phyloP scores from a whole-genome alignment of 257 asterid species.

The Haberlea rhodopensis region DNA sequence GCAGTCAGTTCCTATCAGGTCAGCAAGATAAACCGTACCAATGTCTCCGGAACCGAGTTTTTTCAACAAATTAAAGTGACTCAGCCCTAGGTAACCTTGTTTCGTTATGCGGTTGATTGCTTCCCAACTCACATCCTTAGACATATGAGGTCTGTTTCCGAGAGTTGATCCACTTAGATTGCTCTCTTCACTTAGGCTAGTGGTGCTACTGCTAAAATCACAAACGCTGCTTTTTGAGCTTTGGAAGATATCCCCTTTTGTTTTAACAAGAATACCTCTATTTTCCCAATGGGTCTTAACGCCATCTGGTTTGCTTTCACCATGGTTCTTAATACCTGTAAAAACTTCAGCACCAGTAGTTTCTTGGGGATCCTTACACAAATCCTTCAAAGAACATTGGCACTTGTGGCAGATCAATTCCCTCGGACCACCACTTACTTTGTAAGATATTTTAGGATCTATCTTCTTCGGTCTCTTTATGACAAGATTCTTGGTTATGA shows the following conservation, averaged over 20 bases:
- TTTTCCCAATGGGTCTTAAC: conserved; percentile 31
- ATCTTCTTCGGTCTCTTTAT: conserved; percentile 54
- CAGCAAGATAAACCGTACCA: conserved; percentile 73
- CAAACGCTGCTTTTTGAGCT: conserved; percentile 89
- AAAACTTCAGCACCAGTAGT: conserved; percentile 25
- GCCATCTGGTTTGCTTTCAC: conserved; percentile 31
- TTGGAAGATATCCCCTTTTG: conserved; percentile 64
- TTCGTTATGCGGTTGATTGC: conserved; percentile 35
- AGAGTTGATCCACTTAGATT: conserved; percentile 54
- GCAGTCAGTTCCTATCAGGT: conserved; percentile 52
- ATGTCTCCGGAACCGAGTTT: conserved; percentile 79
- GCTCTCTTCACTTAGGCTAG: conserved; percentile 79
- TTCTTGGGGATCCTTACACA: conserved; percentile 29
- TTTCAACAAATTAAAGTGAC: conserved; percentile 57
- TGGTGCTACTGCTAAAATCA: conserved; percentile 74
- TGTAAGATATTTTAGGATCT: conserved; percentile 28
- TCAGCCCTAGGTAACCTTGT: conserved; percentile 48
- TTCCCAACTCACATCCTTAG: conserved; percentile 55
- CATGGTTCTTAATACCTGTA: conserved; percentile 26
- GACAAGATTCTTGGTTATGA: conserved; percentile 48
- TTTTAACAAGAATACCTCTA: conserved; percentile 31
- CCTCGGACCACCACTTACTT: conserved; percentile 27
- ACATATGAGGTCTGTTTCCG: conserved; percentile 86
- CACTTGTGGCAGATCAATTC: conserved; percentile 74
- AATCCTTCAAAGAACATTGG: conserved; percentile 64